Conservation (phyloP, 179 eudicot species). For the Gypsophila paniculata region DNA sequence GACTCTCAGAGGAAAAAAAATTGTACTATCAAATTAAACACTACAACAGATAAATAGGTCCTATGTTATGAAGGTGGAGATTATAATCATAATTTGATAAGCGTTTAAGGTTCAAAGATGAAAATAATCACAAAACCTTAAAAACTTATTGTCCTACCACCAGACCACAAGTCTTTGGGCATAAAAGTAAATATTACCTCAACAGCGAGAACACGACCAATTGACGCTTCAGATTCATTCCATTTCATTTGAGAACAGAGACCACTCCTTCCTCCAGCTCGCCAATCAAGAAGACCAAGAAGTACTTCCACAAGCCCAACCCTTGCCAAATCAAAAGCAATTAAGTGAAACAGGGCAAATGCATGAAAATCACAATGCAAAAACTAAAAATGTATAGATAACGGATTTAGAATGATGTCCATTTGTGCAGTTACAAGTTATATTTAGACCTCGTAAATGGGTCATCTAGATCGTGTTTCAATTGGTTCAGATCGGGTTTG, state of each 20-base stretch:
- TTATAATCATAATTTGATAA: neutral
- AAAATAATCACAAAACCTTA: conserved; percentile 3
- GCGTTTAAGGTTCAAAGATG: neutral
- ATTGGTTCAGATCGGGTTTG: neutral
- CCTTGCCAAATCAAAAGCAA: conserved; percentile 39
- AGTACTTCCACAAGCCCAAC: conserved; percentile 97
- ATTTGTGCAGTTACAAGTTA: neutral
- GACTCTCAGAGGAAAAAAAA: no score
- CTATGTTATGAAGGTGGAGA: neutral
- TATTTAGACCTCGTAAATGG: neutral
- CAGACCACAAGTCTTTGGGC: neutral
- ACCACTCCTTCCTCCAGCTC: conserved; percentile 94
- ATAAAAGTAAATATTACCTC: conserved; percentile 49
- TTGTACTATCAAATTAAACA: no score
- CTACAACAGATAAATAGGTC: neutral
- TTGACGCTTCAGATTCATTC: conserved; percentile 99
- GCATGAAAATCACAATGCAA: neutral
- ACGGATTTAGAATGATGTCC: neutral
- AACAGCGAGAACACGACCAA: conserved; percentile 92
- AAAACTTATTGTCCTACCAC: neutral
- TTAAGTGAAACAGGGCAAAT: neutral
- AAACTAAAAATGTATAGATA: neutral
- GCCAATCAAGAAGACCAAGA: conserved; percentile 98
- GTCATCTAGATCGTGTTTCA: neutral
- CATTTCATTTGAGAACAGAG: conserved; percentile 95